A percentile compares a stretch with the other conserved stretches of the same genome.
Conservation (phyloP, 208 protist genomes). For the Acanthamoeba sp. region DNA sequence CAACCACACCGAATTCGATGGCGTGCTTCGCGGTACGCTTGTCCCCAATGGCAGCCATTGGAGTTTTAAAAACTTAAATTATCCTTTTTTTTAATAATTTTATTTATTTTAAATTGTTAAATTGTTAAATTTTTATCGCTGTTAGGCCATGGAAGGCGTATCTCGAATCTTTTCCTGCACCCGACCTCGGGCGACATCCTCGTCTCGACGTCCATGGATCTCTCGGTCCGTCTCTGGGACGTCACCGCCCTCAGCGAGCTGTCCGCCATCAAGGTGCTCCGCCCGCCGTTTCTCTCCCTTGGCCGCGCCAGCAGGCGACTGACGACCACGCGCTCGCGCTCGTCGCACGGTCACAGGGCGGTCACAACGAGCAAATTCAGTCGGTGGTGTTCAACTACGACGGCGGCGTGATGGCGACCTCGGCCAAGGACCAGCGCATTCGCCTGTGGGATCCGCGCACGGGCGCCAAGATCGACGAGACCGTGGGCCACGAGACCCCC, state of each 20-base stretch:
- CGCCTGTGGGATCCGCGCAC: conserved; percentile 58
- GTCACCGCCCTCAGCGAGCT: conserved; percentile 63
- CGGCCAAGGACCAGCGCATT: conserved; percentile 74
- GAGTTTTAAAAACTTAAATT: neutral
- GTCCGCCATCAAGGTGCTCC: neutral
- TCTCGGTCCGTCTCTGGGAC: conserved; percentile 44
- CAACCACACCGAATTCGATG: conserved; percentile 50
- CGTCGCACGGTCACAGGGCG: neutral
- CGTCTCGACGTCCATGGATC: conserved; percentile 42
- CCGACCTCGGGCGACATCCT: conserved; percentile 46
- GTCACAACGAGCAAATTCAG: conserved; percentile 70
- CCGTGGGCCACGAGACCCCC: conserved; percentile 56
- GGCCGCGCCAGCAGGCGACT: neutral
- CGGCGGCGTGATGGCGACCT: conserved; percentile 59
- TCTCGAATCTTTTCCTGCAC: conserved; percentile 48
- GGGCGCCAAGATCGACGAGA: conserved; percentile 32
- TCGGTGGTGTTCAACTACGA: conserved; percentile 73
- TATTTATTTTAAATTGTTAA: too few species aligned
- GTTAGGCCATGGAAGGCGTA: conserved; percentile 41
- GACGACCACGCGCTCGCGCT: too few species aligned
- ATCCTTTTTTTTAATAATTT: neutral
- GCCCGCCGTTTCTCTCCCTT: neutral
- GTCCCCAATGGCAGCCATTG: neutral
- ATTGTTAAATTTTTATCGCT: neutral
- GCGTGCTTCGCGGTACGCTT: neutral